Base-by-base conservation (phyloP, 805 yeast species). In the Yarrowia sp. region DNA sequence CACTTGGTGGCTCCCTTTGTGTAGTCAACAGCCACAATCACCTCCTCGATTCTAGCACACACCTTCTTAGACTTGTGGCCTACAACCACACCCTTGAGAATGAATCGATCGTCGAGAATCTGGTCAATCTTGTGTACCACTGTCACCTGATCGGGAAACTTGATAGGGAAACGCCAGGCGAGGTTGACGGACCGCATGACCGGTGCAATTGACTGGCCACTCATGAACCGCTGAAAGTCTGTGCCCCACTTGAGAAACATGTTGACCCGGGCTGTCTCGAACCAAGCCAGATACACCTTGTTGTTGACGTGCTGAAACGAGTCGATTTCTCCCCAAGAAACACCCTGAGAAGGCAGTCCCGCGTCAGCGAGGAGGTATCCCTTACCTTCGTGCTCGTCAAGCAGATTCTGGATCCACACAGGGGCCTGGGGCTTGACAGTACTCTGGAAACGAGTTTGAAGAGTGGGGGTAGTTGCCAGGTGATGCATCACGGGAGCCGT, bases 271-370 rank as follows among this genome's bases (percentile, higher is more conserved):
- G 61, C 65, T 2, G 69, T 46, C 61, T 70, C 73, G 43, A 70
- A 70, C 67, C 69, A 70, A 21, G 67, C 67, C 44, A 70, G 66
- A 46, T 70, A 70, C 36, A 64, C 66, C 41, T 68, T 71, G 49
- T 70, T 70, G 66, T 70, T 70, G 36, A 70, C 72, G 30, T 70
- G 73, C 51, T 67, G 66, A 62, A 70, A 69, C 8, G 65, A 26
- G 65, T 70, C 73, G 62, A 66, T 21, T 28, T 64, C 65, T 19
- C 71, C 71, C 71, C 71, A 69, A n/a, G 65, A 56, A 3, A 69
- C 65, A 6, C 65, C 62, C n/a, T 62, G 66, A 16, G 61, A 36
- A 14, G 52, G 56, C 16, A 67, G 36, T 1, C 68, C 66, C 1
- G 62, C 63, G 12, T 66, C 61, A 5, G 56, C 17, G 2, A 51